Conservation (phyloP, 1,284 basidiomycete species). For the Meira nashicola region DNA sequence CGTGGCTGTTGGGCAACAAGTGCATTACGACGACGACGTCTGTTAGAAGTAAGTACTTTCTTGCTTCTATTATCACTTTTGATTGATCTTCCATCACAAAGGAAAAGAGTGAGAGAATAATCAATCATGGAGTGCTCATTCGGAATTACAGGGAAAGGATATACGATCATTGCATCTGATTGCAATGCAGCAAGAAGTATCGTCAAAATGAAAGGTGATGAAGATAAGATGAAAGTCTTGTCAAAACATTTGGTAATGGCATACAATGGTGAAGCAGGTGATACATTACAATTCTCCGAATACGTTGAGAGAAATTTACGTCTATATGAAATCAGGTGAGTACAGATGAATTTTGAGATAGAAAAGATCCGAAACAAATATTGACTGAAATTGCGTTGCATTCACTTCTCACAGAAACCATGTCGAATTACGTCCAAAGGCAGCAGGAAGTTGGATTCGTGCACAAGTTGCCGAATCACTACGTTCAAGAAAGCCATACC, state of each 20-base stretch:
- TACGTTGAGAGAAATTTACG: constrained; percentile 92
- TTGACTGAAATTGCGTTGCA: too few relatives aligned
- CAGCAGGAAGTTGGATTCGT: constrained; percentile 91
- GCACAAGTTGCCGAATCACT: constrained; percentile 81
- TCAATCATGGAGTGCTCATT: constrained; percentile 56
- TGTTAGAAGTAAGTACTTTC: background rate
- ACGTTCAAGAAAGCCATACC: constrained; percentile 79
- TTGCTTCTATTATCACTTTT: background rate
- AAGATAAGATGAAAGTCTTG: constrained; percentile 92
- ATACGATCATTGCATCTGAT: constrained; percentile 66
- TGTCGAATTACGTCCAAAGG: constrained; percentile 78
- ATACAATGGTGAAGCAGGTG: constrained; percentile 82
- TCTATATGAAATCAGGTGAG: constrained; percentile 84
- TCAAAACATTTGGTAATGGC: constrained; percentile 91
- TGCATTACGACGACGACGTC: background rate
- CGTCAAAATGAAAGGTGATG: constrained; percentile 93
- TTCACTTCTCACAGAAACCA: constrained; percentile 52
- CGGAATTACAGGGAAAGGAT: constrained; percentile 55
- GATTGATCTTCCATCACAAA: background rate
- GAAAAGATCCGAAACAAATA: background rate
- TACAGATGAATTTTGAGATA: background rate
- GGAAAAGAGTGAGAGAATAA: background rate
- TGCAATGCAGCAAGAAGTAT: constrained; percentile 83
- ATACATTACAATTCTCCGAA: constrained; percentile 95
- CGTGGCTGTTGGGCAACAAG: too few relatives aligned